Percentiles rank a stretch among this genome's conserved stretches.
Conservation (phyloP, 805 yeast genomes). For the Ogataea sp. region DNA sequence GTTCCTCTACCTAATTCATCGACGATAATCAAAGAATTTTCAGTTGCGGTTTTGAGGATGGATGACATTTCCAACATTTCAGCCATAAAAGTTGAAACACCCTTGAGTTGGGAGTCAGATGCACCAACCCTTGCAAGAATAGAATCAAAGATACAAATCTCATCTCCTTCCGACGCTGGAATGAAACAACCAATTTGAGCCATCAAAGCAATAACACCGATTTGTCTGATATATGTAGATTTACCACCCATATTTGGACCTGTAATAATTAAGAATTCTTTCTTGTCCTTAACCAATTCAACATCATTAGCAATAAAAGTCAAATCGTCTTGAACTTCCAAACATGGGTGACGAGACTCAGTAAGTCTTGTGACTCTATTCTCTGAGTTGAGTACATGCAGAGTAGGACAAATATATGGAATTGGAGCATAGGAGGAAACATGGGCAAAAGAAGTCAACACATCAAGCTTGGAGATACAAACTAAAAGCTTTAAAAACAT, state of each 20-base stretch:
- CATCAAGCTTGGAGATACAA: constrained; percentile 70
- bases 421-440: constrained; percentile 75
- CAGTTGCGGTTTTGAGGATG: constrained; percentile 71
- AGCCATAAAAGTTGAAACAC: constrained; percentile 93
- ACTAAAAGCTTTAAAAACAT: constrained; percentile 63
- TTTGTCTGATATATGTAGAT: constrained; percentile 84
- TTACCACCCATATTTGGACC: constrained; percentile 99
- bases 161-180: constrained; percentile 68
- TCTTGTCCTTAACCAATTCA: constrained; percentile 41
- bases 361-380: constrained; percentile 44
- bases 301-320: constrained; percentile 91
- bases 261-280: constrained; percentile 77
- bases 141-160: constrained; percentile 80
- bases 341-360: constrained; percentile 90
- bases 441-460: constrained; percentile 77
- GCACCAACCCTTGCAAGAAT: constrained; percentile 97
- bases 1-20: constrained; percentile 98
- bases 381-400: constrained; percentile 44
- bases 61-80: constrained; percentile 95
- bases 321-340: constrained; percentile 87
- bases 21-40: constrained; percentile 73
- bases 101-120: constrained; percentile 94
- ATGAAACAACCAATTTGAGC: constrained; percentile 87
- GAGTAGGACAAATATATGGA: constrained; percentile 66
- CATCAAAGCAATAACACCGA: constrained; percentile 81